Conservation (phyloP, 2,329 filamentous ascomycete species). For the Elsinoe arachidis region DNA sequence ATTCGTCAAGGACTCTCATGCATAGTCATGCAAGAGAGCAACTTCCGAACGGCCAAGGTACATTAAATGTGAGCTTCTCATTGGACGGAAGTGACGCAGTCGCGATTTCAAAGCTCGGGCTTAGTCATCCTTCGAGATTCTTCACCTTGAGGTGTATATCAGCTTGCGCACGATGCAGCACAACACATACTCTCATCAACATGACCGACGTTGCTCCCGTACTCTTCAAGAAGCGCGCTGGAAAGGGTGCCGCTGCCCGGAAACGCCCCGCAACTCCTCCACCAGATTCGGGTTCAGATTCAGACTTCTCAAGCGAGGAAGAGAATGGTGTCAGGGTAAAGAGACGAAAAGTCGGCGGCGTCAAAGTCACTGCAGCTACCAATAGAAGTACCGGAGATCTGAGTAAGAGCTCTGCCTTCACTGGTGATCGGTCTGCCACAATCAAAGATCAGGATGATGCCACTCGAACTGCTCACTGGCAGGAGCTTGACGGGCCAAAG, state of each 20-base stretch:
- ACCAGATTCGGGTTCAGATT: constrained; percentile 48
- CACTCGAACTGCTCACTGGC: constrained; percentile 84
- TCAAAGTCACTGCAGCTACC: constrained; percentile 57
- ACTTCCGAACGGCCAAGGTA: not conserved
- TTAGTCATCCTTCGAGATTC: constrained; percentile 9
- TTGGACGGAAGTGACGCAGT: not conserved
- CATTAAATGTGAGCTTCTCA: not conserved
- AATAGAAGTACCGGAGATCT: constrained; percentile 29
- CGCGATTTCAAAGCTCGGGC: not conserved
- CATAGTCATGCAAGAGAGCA: not conserved
- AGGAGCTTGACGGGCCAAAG: constrained; percentile 52
- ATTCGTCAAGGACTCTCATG: too few species aligned
- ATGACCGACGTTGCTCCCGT: constrained; percentile 36
- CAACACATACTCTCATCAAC: constrained; percentile 7
- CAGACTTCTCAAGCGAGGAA: constrained; percentile 65
- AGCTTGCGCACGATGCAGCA: not conserved
- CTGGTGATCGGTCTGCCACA: constrained; percentile 52
- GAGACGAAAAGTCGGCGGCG: constrained; percentile 61
- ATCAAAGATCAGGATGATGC: constrained; percentile 71
- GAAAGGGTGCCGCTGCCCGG: constrained; percentile 67
- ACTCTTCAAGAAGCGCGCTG: constrained; percentile 77
- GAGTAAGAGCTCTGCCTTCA: constrained; percentile 35
- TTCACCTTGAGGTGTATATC: not conserved
- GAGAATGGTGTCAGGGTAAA: constrained; percentile 71
- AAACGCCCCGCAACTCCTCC: constrained; percentile 76